Conservation (phyloP, 2,329 filamentous ascomycete species). For the Colletotrichum sublineola region DNA sequence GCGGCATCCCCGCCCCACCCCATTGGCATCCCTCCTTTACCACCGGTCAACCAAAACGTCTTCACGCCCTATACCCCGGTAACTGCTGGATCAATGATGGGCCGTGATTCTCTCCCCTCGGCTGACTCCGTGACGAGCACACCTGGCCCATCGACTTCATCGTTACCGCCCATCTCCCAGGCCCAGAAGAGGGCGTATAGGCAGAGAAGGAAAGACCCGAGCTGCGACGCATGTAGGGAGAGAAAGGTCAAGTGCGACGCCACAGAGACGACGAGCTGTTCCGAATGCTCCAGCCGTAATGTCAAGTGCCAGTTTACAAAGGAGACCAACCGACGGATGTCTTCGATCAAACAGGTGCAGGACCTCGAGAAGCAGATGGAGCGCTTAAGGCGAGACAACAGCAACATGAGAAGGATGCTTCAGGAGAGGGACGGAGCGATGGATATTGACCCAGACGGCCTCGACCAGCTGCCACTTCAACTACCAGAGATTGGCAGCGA, state of each 20-base stretch:
- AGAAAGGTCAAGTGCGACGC: slow-evolving; percentile 91
- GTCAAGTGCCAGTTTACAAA: slow-evolving; percentile 99
- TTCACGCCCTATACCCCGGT: slow-evolving; percentile 69
- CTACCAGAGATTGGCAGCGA: slow-evolving; percentile 76
- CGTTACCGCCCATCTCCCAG: slow-evolving; percentile 59
- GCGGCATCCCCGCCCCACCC: slow-evolving; percentile 64
- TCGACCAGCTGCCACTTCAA: slow-evolving; percentile 65
- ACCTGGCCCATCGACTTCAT: slow-evolving; percentile 60
- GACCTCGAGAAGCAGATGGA: slow-evolving; percentile 94
- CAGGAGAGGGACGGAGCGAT: slow-evolving; percentile 63
- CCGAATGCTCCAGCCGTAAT: slow-evolving; percentile 95
- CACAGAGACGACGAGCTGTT: slow-evolving; percentile 95
- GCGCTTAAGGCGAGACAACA: slow-evolving; percentile 83
- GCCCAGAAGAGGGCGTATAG: slow-evolving; percentile 94
- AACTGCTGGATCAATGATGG: slow-evolving; percentile 62
- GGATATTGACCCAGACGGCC: slow-evolving; percentile 62
- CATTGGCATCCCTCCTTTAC: slow-evolving; percentile 66
- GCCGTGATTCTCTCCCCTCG: slow-evolving; percentile 72
- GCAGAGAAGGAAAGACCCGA: slow-evolving; percentile 94
- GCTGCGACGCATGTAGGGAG: slow-evolving; percentile 96
- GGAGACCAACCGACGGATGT: slow-evolving; percentile 98
- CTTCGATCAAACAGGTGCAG: slow-evolving; percentile 98
- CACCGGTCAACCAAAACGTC: slow-evolving; percentile 59
- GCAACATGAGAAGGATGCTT: slow-evolving; percentile 76
- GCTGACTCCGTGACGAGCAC: slow-evolving; percentile 69